A percentile compares a stretch with the other conserved stretches of the same genome.
phyloP scores from a whole-genome alignment of 1,139 yeast genomes.

The Cylindricascospora bacillispora region DNA sequence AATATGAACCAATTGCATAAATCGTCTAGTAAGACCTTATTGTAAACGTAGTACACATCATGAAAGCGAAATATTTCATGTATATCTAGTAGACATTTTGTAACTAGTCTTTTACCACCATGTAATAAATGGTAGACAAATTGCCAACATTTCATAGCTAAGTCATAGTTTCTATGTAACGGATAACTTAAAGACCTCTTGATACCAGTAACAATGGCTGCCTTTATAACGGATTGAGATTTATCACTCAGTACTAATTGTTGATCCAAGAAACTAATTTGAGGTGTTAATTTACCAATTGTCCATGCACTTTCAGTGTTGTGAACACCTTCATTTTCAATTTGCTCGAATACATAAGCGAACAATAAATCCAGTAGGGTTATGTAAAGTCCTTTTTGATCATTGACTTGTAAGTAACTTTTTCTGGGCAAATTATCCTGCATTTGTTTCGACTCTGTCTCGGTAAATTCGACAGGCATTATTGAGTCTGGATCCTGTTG shows the following conservation, averaged over 20 bases:
- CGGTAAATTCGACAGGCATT: constrained; percentile 38
- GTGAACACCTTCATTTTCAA: constrained; percentile 68
- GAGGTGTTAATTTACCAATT: constrained; percentile 74
- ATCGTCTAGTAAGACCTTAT: constrained; percentile 70
- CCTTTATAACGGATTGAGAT: constrained; percentile 30
- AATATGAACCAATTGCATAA: constrained; percentile 65
- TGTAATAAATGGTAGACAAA: constrained; percentile 57
- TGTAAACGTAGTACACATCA: constrained; percentile 81
- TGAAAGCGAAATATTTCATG: constrained; percentile 72
- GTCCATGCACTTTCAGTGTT: constrained; percentile 92
- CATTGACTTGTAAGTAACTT: constrained; percentile 38
- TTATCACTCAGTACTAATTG: constrained; percentile 32
- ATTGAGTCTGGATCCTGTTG: constrained; percentile 19
- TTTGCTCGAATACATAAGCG: constrained; percentile 58
- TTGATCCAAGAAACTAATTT: constrained; percentile 57
- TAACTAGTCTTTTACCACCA: constrained; percentile 55
- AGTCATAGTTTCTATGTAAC: constrained; percentile 55
- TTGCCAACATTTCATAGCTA: constrained; percentile 54
- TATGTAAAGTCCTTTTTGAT: constrained; percentile 35
- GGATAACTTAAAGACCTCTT: constrained; percentile 74
- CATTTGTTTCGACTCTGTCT: constrained; percentile 55
- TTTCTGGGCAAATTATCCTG: constrained; percentile 48
- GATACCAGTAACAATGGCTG: constrained; percentile 45
- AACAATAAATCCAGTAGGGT: constrained; percentile 56
- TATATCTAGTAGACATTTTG: constrained; percentile 44